Percentiles rank a stretch among this genome's conserved stretches.
Evolutionary conservation across 2,329 filamentous ascomycete species (phyloP).

Genomic region (Stromatinia cepivora): DNA sequence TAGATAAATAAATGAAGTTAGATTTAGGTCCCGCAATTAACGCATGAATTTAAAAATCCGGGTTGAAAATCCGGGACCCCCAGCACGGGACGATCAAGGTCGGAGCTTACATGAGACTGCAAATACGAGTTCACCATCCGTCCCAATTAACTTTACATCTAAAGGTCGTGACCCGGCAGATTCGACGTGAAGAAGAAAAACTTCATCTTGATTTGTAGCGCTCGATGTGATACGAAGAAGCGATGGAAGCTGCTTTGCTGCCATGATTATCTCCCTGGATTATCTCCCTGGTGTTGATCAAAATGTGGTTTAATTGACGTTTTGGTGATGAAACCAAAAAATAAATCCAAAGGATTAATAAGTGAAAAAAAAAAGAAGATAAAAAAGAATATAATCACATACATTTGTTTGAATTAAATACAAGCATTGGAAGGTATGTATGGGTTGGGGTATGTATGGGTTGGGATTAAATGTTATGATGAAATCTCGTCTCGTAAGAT

Average conservation of each 20-base stretch:
- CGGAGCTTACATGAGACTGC: slow-evolving; percentile 35
- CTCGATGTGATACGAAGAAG: slow-evolving; percentile 56
- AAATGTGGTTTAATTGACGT: neutral
- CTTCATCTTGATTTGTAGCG: slow-evolving; percentile 44
- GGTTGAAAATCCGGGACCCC: slow-evolving; percentile 29
- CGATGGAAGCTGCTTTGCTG: slow-evolving; percentile 27
- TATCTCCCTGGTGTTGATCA: neutral
- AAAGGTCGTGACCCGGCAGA: slow-evolving; percentile 52
- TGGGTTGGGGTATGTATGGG: neutral
- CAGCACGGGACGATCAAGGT: slow-evolving; percentile 32
- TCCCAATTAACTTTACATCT: slow-evolving; percentile 67
- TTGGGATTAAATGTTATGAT: neutral
- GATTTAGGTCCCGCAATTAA: slow-evolving; percentile 36
- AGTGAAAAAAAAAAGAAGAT: neutral
- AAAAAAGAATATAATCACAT: neutral
- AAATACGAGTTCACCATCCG: slow-evolving; percentile 49
- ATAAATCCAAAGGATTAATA: neutral
- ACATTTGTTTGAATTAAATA: neutral
- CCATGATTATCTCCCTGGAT: slow-evolving; percentile 16
- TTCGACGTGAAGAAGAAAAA: slow-evolving; percentile 61
- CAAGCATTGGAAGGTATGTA: neutral
- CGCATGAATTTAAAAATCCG: slow-evolving; percentile 34
- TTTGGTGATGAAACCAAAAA: slow-evolving; percentile 22
- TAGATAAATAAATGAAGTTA: slow-evolving; percentile 36
- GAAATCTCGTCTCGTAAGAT: neutral